Evolutionary conservation across 2,329 filamentous ascomycete genomes (phyloP).

Genomic region (Fusarium scirpi): DNA sequence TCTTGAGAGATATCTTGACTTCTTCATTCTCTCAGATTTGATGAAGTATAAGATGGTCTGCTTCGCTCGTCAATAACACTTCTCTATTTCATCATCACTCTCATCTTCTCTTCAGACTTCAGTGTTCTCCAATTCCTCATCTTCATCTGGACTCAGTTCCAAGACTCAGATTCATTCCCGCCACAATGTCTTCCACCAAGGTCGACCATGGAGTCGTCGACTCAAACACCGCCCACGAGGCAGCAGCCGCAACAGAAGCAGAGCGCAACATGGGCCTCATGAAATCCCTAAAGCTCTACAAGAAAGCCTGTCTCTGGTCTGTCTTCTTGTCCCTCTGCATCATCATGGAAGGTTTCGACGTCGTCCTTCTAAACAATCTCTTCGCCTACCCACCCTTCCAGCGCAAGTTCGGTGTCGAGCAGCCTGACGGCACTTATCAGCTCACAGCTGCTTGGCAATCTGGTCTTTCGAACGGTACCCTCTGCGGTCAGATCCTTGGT

Average conservation of each 20-base stretch:
- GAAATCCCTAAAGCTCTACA: conserved; percentile 56
- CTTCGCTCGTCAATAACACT: not conserved
- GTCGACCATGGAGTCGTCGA: conserved; percentile 29
- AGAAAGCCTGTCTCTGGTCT: conserved; percentile 54
- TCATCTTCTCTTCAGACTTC: not conserved
- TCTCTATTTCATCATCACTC: conserved; percentile 3
- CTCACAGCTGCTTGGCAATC: conserved; percentile 65
- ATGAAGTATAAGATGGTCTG: conserved; percentile 19
- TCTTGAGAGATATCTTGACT: not conserved
- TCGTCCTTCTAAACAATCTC: conserved; percentile 55
- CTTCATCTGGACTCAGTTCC: too few species aligned
- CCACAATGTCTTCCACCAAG: conserved; percentile 30
- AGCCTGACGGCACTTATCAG: conserved; percentile 56
- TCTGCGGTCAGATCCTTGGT: conserved; percentile 63
- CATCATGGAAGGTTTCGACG: conserved; percentile 58
- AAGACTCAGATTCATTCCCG: too few species aligned
- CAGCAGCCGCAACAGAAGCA: conserved; percentile 48
- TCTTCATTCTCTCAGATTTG: conserved; percentile 4
- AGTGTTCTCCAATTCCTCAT: too few species aligned
- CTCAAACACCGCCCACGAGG: conserved; percentile 38
- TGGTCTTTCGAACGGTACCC: conserved; percentile 61
- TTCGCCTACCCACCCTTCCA: conserved; percentile 57
- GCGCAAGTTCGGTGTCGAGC: conserved; percentile 54
- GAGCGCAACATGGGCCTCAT: conserved; percentile 52
- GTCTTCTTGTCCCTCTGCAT: conserved; percentile 54